Conservation (phyloP, 176 grass and related monocot species). For the Eleusine coracana region DNA sequence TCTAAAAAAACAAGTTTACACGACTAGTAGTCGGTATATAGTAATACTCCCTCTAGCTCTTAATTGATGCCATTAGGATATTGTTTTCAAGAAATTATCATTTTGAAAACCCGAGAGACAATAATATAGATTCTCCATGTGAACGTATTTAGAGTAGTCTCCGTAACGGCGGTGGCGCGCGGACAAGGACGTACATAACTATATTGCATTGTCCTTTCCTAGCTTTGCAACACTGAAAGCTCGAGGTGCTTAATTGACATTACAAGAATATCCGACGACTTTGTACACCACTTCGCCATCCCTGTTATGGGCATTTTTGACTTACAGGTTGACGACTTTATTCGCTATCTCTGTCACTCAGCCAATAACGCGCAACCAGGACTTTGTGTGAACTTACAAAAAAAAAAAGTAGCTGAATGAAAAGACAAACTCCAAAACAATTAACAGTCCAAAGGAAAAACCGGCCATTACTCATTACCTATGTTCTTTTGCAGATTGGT, state of each 20-base stretch:
- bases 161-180: background rate
- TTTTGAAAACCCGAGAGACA: too few relatives aligned
- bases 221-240: background rate
- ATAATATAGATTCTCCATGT: too few relatives aligned
- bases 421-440: too few relatives aligned
- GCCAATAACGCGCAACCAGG: too few relatives aligned
- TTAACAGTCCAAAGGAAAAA: background rate
- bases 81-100: too few relatives aligned
- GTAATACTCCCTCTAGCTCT: too few relatives aligned
- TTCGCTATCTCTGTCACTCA: background rate
- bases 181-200: background rate
- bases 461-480: background rate
- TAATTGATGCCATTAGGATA: too few relatives aligned
- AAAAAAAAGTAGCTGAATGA: background rate
- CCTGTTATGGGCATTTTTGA: background rate
- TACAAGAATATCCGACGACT: background rate
- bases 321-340: background rate
- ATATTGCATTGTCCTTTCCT: background rate
- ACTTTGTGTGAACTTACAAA: background rate
- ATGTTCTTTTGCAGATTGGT: conserved; percentile 58
- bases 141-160: background rate
- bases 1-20: too few relatives aligned
- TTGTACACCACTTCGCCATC: background rate
- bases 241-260: background rate
- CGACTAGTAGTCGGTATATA: too few relatives aligned